Conservation (phyloP, 345 rosid species). For the Murraya paniculata region DNA sequence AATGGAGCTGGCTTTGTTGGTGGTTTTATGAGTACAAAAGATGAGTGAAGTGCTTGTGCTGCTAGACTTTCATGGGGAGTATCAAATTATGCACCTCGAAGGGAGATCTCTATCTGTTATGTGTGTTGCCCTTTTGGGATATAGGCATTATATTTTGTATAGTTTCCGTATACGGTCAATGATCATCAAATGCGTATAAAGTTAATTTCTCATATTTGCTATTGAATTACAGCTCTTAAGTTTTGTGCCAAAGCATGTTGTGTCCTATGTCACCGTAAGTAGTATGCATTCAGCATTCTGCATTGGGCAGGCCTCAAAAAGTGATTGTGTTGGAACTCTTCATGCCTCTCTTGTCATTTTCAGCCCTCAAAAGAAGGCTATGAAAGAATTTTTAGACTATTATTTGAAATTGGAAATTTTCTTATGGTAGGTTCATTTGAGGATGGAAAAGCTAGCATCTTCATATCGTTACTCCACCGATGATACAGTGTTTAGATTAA, state of each 20-base stretch:
- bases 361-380: not conserved
- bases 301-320: not conserved
- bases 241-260: not conserved
- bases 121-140: not conserved
- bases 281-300: not conserved
- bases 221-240: not conserved
- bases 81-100: not conserved
- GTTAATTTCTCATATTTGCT: not conserved
- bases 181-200: not conserved
- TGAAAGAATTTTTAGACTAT: not conserved
- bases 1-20: conserved; percentile 69
- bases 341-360: not conserved
- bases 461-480: not conserved
- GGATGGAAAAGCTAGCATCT: not conserved
- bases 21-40: conserved; percentile 59
- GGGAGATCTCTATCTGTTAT: not conserved
- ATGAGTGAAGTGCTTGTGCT: conserved; percentile 33
- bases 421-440: not conserved
- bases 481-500: not conserved
- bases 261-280: not conserved
- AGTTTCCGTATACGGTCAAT: not conserved
- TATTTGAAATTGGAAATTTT: not conserved
- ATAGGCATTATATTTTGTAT: not conserved
- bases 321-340: not conserved
- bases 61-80: not conserved